Base-by-base conservation (phyloP, 75 land plant genomes). In the Pinus taeda region DNA sequence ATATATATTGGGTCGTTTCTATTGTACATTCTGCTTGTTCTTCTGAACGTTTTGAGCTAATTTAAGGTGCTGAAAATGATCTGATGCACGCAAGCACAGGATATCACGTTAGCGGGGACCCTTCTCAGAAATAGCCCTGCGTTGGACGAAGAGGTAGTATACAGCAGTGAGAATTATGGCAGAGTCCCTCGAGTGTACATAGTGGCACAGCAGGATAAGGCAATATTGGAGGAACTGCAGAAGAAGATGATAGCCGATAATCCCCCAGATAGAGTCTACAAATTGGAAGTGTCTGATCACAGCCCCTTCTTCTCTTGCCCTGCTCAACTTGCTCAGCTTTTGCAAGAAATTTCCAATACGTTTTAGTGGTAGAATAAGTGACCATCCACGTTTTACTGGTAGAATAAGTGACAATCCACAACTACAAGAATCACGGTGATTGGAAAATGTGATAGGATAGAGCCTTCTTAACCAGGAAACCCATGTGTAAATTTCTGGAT, bases 281-380 rank as follows among this genome's bases (percentile, higher is more conserved):
- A 76, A 74, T 73, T 89, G 5, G 39, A 86, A 3, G 80, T 75
- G 4, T 80, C 89, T 5, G 91, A 89, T 79, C 93, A 91, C 64
- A 75, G 81, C 76, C 78, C 89, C 18, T 89, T 91, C 87, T 63
- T 89, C 45, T 86, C 84, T 1, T 61, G 67, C 42, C 83, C 89
- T 15, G 8, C 37, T 24, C 71, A 37, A 59, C 84, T 88, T 1
- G 57, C 66, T 18, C 18, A 60, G 26, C 78, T 86, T 77, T 82
- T 80, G 78, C 7, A 73, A 57, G n/a, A 57, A 4, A 65, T 65
- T 65, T 26, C 39, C 1, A 33, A 33, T 2, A 33, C 33, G 33
- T 33, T 33, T 0, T 1, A 33, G 33, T 2, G 33, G 33, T 33
- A 33, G 33, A 33, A 33, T 33, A 26, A 33, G 33, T 33, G 33